These are phyloP conservation scores for Tolypocladium pustulatum DNA, from an alignment of 2,329 filamentous ascomycete genomes.

Conservation along the genomic window DNA sequence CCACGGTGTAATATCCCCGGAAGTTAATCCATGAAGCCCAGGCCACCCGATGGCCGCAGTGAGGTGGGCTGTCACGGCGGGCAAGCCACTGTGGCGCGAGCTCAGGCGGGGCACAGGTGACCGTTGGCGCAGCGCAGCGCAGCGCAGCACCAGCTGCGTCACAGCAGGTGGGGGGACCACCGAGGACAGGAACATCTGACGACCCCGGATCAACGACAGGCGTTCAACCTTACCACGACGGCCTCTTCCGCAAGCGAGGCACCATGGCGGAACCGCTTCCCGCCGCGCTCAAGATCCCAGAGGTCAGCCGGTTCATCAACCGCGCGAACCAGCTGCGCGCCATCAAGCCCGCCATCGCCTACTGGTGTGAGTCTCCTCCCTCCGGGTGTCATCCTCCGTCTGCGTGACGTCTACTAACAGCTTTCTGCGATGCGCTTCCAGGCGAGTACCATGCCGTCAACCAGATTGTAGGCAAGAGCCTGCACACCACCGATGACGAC, in stretches of 20 bases:
- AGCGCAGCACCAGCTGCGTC: not conserved
- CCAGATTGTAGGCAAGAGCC: constrained; percentile 70
- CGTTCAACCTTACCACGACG: not conserved
- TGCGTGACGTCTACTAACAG: not conserved
- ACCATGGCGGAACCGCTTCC: constrained; percentile 53
- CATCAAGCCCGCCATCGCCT: constrained; percentile 78
- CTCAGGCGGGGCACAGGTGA: constrained; percentile 8
- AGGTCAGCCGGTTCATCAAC: constrained; percentile 74
- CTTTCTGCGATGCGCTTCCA: constrained; percentile 22
- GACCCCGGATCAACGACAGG: not conserved
- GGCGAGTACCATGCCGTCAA: constrained; percentile 90
- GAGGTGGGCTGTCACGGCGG: not conserved
- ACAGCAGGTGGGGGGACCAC: not conserved
- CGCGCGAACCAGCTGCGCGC: constrained; percentile 76
- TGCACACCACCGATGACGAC: constrained; percentile 71
- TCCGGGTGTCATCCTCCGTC: too few relatives aligned
- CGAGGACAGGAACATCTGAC: not conserved
- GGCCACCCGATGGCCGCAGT: not conserved
- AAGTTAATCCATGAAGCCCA: not conserved
- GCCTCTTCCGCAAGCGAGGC: not conserved
- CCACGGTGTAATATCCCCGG: not conserved
- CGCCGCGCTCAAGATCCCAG: constrained; percentile 57
- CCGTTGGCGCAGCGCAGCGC: not conserved
- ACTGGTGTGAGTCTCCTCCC: constrained; percentile 66
- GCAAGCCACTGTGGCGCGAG: constrained; percentile 14